These are phyloP conservation scores for Rhizopus sp. DNA, from an alignment of 371 early-diverging fungal genomes.

Conservation along the genomic window DNA sequence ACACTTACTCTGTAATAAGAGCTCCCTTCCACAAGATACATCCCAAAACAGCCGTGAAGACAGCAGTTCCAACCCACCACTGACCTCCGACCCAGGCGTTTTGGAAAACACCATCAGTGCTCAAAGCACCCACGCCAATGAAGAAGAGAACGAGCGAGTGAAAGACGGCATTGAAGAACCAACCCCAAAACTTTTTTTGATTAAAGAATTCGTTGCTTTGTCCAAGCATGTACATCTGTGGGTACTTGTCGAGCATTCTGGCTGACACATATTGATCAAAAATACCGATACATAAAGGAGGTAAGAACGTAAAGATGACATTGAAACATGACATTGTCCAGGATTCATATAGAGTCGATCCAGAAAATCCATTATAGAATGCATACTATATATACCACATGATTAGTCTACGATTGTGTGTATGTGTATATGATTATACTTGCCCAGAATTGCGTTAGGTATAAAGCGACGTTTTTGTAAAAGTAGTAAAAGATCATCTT, in stretches of 20 bases:
- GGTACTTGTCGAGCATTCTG: conserved; percentile 71
- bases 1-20: conserved; percentile 74
- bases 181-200: conserved; percentile 86
- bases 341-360: conserved; percentile 74
- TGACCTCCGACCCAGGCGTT: conserved; percentile 71
- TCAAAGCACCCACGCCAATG: conserved; percentile 60
- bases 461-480: conserved; percentile 84
- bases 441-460: conserved; percentile 71
- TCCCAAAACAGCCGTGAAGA: conserved; percentile 78
- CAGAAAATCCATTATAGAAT: conserved; percentile 82
- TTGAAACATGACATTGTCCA: conserved; percentile 74
- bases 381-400: conserved; percentile 40
- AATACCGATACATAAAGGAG: conserved; percentile 76
- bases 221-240: conserved; percentile 85
- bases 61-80: conserved; percentile 77
- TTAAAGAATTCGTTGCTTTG: conserved; percentile 88
- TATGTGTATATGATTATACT: conserved; percentile 1
- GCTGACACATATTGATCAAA: conserved; percentile 83
- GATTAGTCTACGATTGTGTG: not conserved
- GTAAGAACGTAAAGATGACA: conserved; percentile 78
- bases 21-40: conserved; percentile 87
- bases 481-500: conserved; percentile 79
- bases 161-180: conserved; percentile 86
- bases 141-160: conserved; percentile 81
- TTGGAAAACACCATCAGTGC: conserved; percentile 59